Percentiles rank a stretch among this genome's conserved stretches.
Conservation (phyloP, 2,329 filamentous ascomycete genomes). For the Dactylonectria macrodidyma region DNA sequence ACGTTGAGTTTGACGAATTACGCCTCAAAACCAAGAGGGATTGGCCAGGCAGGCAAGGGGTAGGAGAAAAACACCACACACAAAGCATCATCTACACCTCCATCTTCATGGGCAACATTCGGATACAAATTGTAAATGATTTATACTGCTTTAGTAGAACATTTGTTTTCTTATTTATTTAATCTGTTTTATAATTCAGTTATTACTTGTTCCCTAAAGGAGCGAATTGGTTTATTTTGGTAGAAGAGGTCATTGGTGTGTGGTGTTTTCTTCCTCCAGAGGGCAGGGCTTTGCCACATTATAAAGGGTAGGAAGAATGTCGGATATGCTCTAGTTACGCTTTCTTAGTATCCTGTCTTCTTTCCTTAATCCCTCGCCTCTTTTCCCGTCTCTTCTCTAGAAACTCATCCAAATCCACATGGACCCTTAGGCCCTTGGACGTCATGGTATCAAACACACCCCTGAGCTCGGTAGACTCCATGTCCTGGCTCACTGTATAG, state of each 20-base stretch:
- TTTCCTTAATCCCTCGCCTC: constrained; percentile 28
- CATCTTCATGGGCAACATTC: no score
- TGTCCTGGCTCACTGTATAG: constrained; percentile 56
- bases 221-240: no score
- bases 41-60: no score
- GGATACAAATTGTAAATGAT: no score
- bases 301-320: background rate
- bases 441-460: constrained; percentile 64
- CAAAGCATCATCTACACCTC: no score
- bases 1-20: background rate
- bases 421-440: constrained; percentile 65
- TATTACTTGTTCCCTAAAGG: no score
- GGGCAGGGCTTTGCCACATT: no score
- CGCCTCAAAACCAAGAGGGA: background rate
- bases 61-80: background rate
- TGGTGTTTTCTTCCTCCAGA: no score
- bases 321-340: background rate
- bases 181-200: no score
- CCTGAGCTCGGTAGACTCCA: constrained; percentile 65
- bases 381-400: constrained; percentile 52
- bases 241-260: no score
- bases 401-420: constrained; percentile 67
- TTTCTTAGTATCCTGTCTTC: constrained; percentile 7
- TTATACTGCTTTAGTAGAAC: no score
- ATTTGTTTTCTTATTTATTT: no score